A percentile compares a stretch with the other conserved stretches of the same genome.
These are phyloP conservation scores for Noccaea caerulescens DNA, from an alignment of 345 rosid genomes.

Conservation along the genomic window DNA sequence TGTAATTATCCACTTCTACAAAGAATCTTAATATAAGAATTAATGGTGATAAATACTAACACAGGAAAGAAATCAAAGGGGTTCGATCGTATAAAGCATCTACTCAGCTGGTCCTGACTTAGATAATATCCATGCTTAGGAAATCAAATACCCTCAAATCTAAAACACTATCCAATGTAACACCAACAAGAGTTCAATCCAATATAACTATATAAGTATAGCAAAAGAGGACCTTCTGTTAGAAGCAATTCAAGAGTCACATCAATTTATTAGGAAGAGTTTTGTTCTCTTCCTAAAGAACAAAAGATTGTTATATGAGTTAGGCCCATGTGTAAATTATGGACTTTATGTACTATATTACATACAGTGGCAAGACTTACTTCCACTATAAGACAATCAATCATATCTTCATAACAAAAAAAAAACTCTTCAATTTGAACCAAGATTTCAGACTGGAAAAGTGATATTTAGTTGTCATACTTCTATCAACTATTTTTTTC, in stretches of 20 bases:
- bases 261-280: conserved; percentile 8
- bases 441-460: neutral
- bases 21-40: conserved; percentile 34
- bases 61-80: conserved; percentile 24
- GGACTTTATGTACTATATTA: conserved; percentile 23
- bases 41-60: conserved; percentile 30
- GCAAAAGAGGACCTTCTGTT: neutral
- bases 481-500: neutral
- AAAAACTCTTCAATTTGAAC: neutral
- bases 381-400: conserved; percentile 21
- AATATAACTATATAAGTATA: conserved; percentile 13
- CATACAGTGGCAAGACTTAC: conserved; percentile 23
- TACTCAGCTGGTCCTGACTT: conserved; percentile 29
- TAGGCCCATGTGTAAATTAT: conserved; percentile 37
- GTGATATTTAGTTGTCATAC: neutral
- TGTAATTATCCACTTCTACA: conserved; percentile 33
- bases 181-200: conserved; percentile 2
- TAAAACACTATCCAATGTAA: neutral
- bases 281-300: conserved; percentile 38
- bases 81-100: conserved; percentile 36
- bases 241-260: neutral
- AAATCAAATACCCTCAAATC: conserved; percentile 16
- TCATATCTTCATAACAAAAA: conserved; percentile 6
- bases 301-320: conserved; percentile 20
- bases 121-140: conserved; percentile 11